Base-by-base conservation (phyloP, 768 basidiomycete genomes). In the Auricularia sp. region DNA sequence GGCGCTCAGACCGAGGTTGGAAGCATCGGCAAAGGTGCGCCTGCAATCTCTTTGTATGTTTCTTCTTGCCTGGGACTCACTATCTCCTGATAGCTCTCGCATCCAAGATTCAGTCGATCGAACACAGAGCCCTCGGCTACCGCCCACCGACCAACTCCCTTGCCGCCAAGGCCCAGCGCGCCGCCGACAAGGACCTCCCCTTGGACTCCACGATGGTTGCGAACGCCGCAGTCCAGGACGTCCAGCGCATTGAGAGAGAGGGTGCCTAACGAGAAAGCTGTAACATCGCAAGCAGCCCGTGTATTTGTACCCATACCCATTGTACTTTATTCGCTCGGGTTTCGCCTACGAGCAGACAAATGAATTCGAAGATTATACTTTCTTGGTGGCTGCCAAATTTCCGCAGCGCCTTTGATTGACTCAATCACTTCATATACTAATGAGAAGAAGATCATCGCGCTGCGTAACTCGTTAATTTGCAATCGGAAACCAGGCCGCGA, bases 131-230 rank as follows among this genome's bases (percentile, higher is more conserved):
- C 3, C 63, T 66, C 21, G 68, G 66, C 1, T 67, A 70, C 62
- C 66, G 62, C 35, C 67, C 71, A 1, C 68, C 70, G 64, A 64
- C 56, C 14, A 69, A 67, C 61, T 68, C 66, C 29, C 61, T 69
- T 43, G 66, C 68, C n/a, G 66, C 72, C 10, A 63, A 61, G 14
- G 67, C 70, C 14, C 67, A 69, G 58, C 66, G 39, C 23, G 70
- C 47, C 6, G 47, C 47, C 47, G 47, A 16, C 14, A 21, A 21
- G 47, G 11, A 51, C 47, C 47, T 18, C 18, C 12, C 16, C 54
- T 16, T 7, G 10, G 54, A 56, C 54, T 21, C 54, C 10, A 56
- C 16, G 14, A 21, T 56, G 8, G 14, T 56, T 10, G 54, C 0
- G 14, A 21, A 56, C 54, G 54, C 54, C 16, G 54, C 54, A 21